Base-by-base conservation (phyloP, 768 basidiomycete species). In the Paxillus involutus region DNA sequence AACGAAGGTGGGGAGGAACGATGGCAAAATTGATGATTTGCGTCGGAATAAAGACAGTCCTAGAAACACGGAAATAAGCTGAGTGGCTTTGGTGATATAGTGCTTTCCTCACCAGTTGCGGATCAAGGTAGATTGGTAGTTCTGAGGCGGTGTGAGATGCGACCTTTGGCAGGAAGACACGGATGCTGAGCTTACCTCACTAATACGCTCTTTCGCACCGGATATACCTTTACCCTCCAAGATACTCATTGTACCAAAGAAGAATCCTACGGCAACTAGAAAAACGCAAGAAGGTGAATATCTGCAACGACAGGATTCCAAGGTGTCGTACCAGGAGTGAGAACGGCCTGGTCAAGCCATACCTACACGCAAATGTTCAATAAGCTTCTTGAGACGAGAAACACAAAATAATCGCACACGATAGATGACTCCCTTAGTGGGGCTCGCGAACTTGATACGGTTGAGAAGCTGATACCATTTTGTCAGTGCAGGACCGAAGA, bases 401-500 rank as follows among this genome's bases (percentile, higher is more conserved):
- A 14, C 6, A 9, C 2, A 24, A 47, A 35, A 6, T 33, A 11
- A 42, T 62, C 84, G 43, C 46, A 89, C 89, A 35, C 87, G 76
- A 61, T 85, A 86, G 10, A 84, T 65, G 39, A 88, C 68, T 0
- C 78, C 85, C 57, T 72, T 79, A 0, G 77, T 81, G 1, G 85
- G 84, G 52, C 71, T 81, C 2, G 81, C 58, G 65, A 93, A 89
- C 58, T 84, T 82, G 58, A 94, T 77, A 7, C 84, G 71, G 61
- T 89, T 84, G 51, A 94, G 77, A 55, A 86, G 72, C 48, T 80
- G 75, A 62, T 89, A 91, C 92, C 93, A 95, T 55, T 83, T 87
- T 2, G 91, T 90, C 66, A 94, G 77, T 12, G 80, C 76, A 4
- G 94, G 91, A 3, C 89, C 92, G 70, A 95, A 93, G 50, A 95